phyloP scores from a whole-genome alignment of 768 basidiomycete species.

The Crepidotus variabilis region DNA sequence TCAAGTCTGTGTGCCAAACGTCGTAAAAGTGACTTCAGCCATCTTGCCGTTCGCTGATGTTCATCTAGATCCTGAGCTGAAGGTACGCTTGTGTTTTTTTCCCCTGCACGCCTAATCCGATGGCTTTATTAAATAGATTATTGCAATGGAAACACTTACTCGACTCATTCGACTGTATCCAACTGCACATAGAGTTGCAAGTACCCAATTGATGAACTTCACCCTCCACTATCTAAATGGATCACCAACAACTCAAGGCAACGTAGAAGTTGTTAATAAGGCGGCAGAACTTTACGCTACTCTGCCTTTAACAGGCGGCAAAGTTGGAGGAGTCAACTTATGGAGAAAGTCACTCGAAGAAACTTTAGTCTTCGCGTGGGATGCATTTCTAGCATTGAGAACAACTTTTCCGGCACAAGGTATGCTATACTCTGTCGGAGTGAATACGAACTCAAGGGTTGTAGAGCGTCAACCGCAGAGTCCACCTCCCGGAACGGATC shows the following conservation, averaged over 20 bases:
- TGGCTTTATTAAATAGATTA: constrained; percentile 26
- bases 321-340: constrained; percentile 63
- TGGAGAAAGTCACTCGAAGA: constrained; percentile 80
- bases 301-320: constrained; percentile 73
- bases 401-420: constrained; percentile 53
- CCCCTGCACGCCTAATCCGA: constrained; percentile 2
- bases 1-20: constrained; percentile 67
- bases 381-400: constrained; percentile 52
- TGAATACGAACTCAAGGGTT: constrained; percentile 1
- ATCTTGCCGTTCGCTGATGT: constrained; percentile 56
- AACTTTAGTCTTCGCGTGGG: constrained; percentile 62
- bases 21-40: constrained; percentile 65
- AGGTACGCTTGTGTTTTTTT: constrained; percentile 33
- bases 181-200: constrained; percentile 55
- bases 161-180: constrained; percentile 66
- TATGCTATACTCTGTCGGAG: constrained; percentile 16
- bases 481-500: constrained; percentile 31
- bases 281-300: constrained; percentile 57
- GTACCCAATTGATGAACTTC: constrained; percentile 47
- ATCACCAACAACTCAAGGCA: constrained; percentile 38
- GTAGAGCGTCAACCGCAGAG: constrained; percentile 3
- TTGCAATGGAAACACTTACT: constrained; percentile 45
- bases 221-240: constrained; percentile 57
- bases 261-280: constrained; percentile 35
- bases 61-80: constrained; percentile 45